Evolutionary conservation across 2,329 filamentous ascomycete species (phyloP), one percentile per base, ranked within the genome.

Genomic region (Juglanconis oblonga): DNA sequence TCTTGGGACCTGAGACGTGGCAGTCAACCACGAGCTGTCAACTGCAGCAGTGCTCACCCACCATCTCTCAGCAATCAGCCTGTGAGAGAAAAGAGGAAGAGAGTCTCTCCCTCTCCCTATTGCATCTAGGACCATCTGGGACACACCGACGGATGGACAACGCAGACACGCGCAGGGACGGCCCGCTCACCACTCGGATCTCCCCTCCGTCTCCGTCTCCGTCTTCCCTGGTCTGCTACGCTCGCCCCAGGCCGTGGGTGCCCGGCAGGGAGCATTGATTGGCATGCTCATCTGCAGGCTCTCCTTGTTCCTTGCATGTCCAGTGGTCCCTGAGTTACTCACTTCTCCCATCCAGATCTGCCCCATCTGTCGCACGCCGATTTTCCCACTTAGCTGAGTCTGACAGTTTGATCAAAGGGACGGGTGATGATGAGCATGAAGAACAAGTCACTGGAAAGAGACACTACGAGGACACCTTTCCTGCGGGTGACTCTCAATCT

Each of bases 291-390:
- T 32, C 32, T 42, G 32, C 17, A 52, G 52, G 57, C 51, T 35
- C 42, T 55, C 40, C 45, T 29, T 55, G 57, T 59, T 45, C 57
- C 57, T 59, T 59, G 57, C 57, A 59, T 44, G 36, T 29, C 57
- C 35, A 59, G 48, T 55, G 51, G 51, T 50, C 44, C 45, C 47
- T 36, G 38, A 9, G 29, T 31, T 10, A 3, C 13, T 32, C 13
- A 24, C 17, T 38, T 40, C 8, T 31, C 33, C 13, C n/a, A 42
- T 35, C 38, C 45, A 59, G 33, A 42, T 49, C 57, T 55, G n/a
- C 24, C 45, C 38, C 33, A 32, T 31, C 8, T 55, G 14, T 13
- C n/a, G 32, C 29, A 8, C 5, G 13, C 17, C 11, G 8, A n/a
- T 11, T 14, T 13, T 31, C 49, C 56, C 35, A 44, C 54, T 47